Conservation (phyloP, 345 rosid genomes). For the Eucalyptus marginata region DNA sequence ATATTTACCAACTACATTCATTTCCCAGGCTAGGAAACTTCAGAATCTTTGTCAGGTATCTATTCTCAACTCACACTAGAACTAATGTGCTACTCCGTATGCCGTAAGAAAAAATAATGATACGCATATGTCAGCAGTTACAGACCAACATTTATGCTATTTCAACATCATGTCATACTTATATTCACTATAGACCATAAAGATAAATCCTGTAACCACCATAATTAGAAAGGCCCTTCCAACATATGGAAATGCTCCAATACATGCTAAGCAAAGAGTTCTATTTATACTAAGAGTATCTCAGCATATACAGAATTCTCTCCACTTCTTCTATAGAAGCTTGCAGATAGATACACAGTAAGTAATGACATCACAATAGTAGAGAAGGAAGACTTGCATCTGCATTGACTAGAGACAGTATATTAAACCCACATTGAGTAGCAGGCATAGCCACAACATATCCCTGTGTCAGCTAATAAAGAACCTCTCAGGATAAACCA, state of each 20-base stretch:
- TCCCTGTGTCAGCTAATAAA: neutral
- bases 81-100: neutral
- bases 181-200: neutral
- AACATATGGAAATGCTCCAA: neutral
- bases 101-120: neutral
- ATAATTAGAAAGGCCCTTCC: neutral
- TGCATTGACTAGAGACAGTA: neutral
- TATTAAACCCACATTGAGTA: neutral
- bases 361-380: neutral
- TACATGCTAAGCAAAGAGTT: neutral
- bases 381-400: neutral
- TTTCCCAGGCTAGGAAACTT: neutral
- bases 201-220: neutral
- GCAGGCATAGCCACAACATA: neutral
- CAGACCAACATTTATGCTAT: neutral
- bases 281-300: neutral
- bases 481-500: neutral
- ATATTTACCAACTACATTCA: neutral
- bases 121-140: neutral
- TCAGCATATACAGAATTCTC: neutral
- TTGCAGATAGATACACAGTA: neutral
- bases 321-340: neutral
- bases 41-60: neutral
- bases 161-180: neutral
- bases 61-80: neutral